Evolutionary conservation across 495 filamentous ascomycete genomes (phyloP).

Genomic region (Penicilliopsis zonata): DNA sequence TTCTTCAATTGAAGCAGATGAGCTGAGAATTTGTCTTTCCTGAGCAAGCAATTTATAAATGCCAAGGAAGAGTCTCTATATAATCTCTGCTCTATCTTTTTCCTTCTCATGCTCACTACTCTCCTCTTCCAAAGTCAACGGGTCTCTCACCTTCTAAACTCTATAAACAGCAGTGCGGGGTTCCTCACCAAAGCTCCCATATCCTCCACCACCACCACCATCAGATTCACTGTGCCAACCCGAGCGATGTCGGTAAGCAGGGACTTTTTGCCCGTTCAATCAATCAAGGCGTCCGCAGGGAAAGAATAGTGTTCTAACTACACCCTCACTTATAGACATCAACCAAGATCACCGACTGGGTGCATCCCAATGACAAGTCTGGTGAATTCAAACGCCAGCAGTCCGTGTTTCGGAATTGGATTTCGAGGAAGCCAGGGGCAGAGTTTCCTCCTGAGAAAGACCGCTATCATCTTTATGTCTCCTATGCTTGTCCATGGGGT

Average conservation of each 20-base stretch:
- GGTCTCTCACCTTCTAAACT: conserved; percentile 9
- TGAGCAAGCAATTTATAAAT: no score
- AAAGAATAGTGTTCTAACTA: conserved; percentile 2
- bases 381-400: conserved; percentile 83
- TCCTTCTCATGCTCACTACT: no score
- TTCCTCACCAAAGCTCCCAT: conserved; percentile 7
- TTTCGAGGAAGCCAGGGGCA: conserved; percentile 50
- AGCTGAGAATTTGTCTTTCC: no score
- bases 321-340: conserved; percentile 8
- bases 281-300: no score
- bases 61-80: no score
- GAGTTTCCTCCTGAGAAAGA: conserved; percentile 56
- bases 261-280: neutral
- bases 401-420: conserved; percentile 59
- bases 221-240: conserved; percentile 2
- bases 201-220: conserved; percentile 14
- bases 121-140: conserved; percentile 12
- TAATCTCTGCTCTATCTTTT: conserved; percentile 22
- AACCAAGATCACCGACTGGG: conserved; percentile 69
- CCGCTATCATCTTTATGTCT: conserved; percentile 62
- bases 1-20: no score
- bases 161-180: conserved; percentile 6
- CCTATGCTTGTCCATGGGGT: conserved; percentile 66
- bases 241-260: conserved; percentile 31
- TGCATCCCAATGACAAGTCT: conserved; percentile 53